Evolutionary conservation across 148 eudicot genomes (phyloP), one percentile per base, ranked within the genome.

Genomic region (Persicaria tinctoria): DNA sequence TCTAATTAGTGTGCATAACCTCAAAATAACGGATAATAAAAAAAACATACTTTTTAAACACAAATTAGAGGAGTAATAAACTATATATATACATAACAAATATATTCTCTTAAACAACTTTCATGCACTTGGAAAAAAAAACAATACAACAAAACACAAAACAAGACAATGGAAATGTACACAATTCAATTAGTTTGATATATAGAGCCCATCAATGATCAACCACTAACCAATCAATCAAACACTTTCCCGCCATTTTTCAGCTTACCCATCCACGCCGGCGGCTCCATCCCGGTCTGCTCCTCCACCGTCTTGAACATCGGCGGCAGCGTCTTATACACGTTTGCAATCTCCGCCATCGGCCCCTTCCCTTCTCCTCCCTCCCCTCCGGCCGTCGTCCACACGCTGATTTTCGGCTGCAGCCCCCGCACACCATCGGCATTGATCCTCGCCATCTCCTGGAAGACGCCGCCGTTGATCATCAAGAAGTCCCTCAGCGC

Each of bases 281-380:
- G 91, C 1, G 91, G 89, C n/a, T 72, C 46, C 87, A 86, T 81
- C 41, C 89, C 89, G 38, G 89, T 88, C 70, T 88, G 89, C 69
- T 88, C 91, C 45, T 80, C 79, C 14, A 89, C 86, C 0, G 87
- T 89, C 68, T 78, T 77, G n/a, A 89, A 82, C 79, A 89, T 17
- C 3, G 93, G 90, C 11, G 93, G 93, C 72, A 89, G 51, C 79
- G 84, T 84, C 59, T 76, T 79, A 70, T 89, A 87, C 16, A 89
- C 64, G 16, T 77, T 81, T 1, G 85, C 86, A 3, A 87, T 78
- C 68, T 87, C 90, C 6, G 76, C 76, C 89, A 85, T 80, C 0
- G 85, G 90, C 46, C 71, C 60, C 18, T 68, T 76, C 51, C 75
- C 75, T n/a, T 62, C 57, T 49, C 74, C 82, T 9, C 32, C 53